Evolutionary conservation across 768 basidiomycete species (phyloP).

Genomic region (Pluteus cervinus): DNA sequence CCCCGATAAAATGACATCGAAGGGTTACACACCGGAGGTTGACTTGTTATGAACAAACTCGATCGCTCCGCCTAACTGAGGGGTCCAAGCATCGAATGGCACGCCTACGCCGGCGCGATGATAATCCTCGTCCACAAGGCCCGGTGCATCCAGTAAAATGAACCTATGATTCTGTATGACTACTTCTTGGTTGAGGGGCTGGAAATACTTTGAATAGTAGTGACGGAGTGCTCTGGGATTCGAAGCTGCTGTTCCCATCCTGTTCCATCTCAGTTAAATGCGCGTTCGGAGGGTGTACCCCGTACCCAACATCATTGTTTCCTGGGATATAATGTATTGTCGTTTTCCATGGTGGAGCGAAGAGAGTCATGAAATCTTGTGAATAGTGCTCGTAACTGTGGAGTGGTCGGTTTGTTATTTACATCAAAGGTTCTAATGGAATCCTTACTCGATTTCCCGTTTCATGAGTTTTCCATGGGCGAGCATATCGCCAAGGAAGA

Average conservation of each 20-base stretch:
- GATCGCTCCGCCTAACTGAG: constrained; percentile 47
- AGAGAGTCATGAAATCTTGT: constrained; percentile 57
- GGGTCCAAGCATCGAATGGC: constrained; percentile 50
- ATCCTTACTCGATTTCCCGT: constrained; percentile 34
- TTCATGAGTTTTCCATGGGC: constrained; percentile 53
- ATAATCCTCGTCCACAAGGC: constrained; percentile 81
- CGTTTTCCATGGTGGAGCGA: constrained; percentile 33
- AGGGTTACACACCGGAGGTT: constrained; percentile 28
- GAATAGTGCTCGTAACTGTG: constrained; percentile 57
- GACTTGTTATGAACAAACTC: constrained; percentile 49
- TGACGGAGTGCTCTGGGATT: constrained; percentile 49
- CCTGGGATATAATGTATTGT: constrained; percentile 62
- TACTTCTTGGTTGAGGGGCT: constrained; percentile 58
- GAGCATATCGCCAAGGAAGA: constrained; percentile 77
- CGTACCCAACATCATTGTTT: constrained; percentile 76
- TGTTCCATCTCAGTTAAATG: constrained; percentile 15
- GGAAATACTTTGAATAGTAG: constrained; percentile 59
- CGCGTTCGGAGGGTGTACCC: constrained; percentile 4
- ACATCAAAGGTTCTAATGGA: neutral
- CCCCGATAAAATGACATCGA: constrained; percentile 1
- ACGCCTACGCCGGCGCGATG: constrained; percentile 44
- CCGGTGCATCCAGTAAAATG: constrained; percentile 68
- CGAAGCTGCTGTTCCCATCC: constrained; percentile 48
- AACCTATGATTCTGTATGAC: constrained; percentile 65
- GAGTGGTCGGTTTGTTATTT: neutral